Base-by-base conservation (phyloP, 1,139 yeast genomes). In the Suhomyces bolitotheri region DNA sequence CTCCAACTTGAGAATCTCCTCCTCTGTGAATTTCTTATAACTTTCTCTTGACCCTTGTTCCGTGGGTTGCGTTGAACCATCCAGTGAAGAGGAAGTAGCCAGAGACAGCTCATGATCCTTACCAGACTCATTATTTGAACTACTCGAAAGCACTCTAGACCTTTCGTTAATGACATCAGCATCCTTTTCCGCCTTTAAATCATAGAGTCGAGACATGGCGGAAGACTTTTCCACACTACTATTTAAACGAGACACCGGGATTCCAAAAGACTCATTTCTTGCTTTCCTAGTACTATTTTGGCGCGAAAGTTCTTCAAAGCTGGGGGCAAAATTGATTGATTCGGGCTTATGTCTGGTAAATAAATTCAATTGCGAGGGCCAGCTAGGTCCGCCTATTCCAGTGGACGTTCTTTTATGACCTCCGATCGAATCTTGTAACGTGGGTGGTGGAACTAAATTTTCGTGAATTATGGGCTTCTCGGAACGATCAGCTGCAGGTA, bases 351-450 rank as follows among this genome's bases (percentile, higher is more conserved):
- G 55, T 34, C 63, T 65, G 9, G 71, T 64, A 31, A 78, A 62
- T 17, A 80, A 56, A 29, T 71, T 68, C 51, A 79, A 54, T 54
- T 80, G 86, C 0, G 83, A 78, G 0, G 86, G 86, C 41, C 79
- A 56, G 29, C 63, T 50, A 9, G 53, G 23, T 7, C 29, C 28
- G 4, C 34, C 31, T 12, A 29, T 33, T 16, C 19, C 25, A 10
- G 41, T 34, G 5, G 35, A 25, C 5, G 32, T 14, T 12, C 36
- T 33, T 19, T 20, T 29, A 22, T 36, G 42, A 9, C 22, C 15
- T 3, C 25, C 31, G 15, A 19, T 12, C 4, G 25, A 8, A 4
- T 25, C 30, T 4, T 22, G 14, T 4, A 22, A 25, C 2, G 29
- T 16, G 12, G 34, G 29, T 19, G 23, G 22, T 19, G 17, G 33